A percentile compares a stretch with the other conserved stretches of the same genome.
phyloP scores from a whole-genome alignment of 306 rosid species.

The Pyrus bretschneideri region DNA sequence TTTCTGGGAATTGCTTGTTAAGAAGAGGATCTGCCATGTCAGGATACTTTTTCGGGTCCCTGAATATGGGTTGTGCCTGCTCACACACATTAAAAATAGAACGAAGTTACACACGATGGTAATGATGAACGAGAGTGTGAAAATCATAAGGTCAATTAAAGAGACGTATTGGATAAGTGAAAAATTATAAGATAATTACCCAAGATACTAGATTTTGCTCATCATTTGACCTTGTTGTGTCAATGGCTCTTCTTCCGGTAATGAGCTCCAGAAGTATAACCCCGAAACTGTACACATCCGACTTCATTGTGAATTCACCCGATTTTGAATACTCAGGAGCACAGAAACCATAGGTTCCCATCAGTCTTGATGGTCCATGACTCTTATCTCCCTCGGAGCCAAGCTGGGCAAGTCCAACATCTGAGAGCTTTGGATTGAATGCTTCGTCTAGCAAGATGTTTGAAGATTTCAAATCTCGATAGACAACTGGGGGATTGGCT shows the following conservation, averaged over 20 bases:
- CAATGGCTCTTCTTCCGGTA: conserved; percentile 73
- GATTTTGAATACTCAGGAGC: conserved; percentile 77
- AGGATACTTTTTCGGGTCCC: conserved; percentile 68
- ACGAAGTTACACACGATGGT: background rate
- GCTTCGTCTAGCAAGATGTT: conserved; percentile 66
- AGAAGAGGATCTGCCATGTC: conserved; percentile 72
- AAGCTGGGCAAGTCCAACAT: conserved; percentile 62
- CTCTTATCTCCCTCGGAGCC: conserved; percentile 45
- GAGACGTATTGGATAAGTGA: background rate
- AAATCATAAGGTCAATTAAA: background rate
- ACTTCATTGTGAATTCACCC: conserved; percentile 61
- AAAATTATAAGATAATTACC: conserved; percentile 31
- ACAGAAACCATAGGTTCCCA: conserved; percentile 80
- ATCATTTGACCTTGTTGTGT: conserved; percentile 52
- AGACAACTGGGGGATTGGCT: conserved; percentile 70
- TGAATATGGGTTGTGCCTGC: conserved; percentile 77
- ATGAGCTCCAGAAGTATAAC: conserved; percentile 81
- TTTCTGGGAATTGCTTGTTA: conserved; percentile 47
- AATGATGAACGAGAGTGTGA: background rate
- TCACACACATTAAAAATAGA: conserved; percentile 1
- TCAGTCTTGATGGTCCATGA: conserved; percentile 56
- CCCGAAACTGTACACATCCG: conserved; percentile 85
- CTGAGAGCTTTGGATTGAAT: conserved; percentile 62
- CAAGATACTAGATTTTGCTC: conserved; percentile 90
- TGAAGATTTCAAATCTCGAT: conserved; percentile 61